phyloP scores from a whole-genome alignment of 371 early-diverging fungal species.

The Lichtheimia ornata region DNA sequence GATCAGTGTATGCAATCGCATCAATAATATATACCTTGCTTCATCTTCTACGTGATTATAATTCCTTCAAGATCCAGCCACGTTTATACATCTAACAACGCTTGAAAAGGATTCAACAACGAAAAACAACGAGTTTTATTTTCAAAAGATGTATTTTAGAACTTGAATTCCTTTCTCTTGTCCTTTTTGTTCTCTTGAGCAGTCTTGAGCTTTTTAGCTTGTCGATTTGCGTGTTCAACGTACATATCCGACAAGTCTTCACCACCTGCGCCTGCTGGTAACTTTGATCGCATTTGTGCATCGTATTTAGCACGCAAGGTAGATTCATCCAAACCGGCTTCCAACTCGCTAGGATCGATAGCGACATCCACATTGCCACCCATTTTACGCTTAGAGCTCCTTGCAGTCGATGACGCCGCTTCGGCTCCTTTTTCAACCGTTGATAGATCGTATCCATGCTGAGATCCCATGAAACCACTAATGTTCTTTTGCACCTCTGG shows the following conservation, averaged over 20 bases:
- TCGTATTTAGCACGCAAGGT: conserved; percentile 75
- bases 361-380: conserved; percentile 70
- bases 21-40: too few species aligned
- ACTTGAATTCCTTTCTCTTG: conserved; percentile 76
- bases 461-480: conserved; percentile 92
- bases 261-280: conserved; percentile 34
- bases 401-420: conserved; percentile 19
- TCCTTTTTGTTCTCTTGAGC: conserved; percentile 53
- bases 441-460: conserved; percentile 86
- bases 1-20: too few species aligned
- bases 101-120: too few species aligned
- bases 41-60: too few species aligned
- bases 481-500: conserved; percentile 78
- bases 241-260: conserved; percentile 89
- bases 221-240: conserved; percentile 78
- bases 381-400: conserved; percentile 53
- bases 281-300: conserved; percentile 56
- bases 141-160: conserved; percentile 34
- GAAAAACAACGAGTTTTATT: too few species aligned
- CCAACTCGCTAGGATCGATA: conserved; percentile 78
- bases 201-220: conserved; percentile 69
- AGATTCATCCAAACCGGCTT: conserved; percentile 66
- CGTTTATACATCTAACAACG: too few species aligned
- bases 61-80: too few species aligned
- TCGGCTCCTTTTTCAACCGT: conserved; percentile 32